Evolutionary conservation across 257 asterid species (phyloP), one percentile per base, ranked within the genome.

Genomic region (Solanum chaucha): DNA sequence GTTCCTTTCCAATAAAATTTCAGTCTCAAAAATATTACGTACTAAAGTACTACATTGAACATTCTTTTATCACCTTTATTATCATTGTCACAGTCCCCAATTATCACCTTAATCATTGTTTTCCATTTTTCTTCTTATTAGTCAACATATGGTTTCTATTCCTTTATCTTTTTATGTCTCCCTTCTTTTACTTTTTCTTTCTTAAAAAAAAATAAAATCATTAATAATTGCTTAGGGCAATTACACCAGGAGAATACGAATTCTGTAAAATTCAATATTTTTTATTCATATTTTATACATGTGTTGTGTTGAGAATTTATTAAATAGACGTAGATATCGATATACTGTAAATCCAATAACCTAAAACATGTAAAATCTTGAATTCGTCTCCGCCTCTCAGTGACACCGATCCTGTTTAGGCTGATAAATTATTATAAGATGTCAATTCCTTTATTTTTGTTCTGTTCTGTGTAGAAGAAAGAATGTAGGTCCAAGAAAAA

Each of bases 401-500:
- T 7, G 3, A 20, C 32, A 26, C 34, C 17, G 35, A 13, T 46
- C 65, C 61, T 44, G 17, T 78, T 78, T 26, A 26, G 40, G 28
- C 19, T 28, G 85, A 48, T 46, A 81, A 73, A 73, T 73, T 81
- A 46, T 48, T 81, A 28, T 48, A 81, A 80, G 68, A 15, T 81
- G 85, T 77, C 48, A 36, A 64, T 87, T 88, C 80, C 26, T 78
- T 73, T 64, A 68, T 48, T 87, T 87, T 88, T 90, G 91, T 85
- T 88, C 71, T 48, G 89, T 87, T 87, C 87, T 85, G 73, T 86
- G 38, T 32, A 75, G 65, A 86, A 87, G 87, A 85, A 87, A 82
- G 68, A 48, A 71, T 48, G 92, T 92, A 92, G 94, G 91, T 80
- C 91, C 89, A 34, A 17, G 75, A 3, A 40, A 71, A 86, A 80